Conservation (phyloP, 257 asterid species). For the Solanum bulbocastanum region DNA sequence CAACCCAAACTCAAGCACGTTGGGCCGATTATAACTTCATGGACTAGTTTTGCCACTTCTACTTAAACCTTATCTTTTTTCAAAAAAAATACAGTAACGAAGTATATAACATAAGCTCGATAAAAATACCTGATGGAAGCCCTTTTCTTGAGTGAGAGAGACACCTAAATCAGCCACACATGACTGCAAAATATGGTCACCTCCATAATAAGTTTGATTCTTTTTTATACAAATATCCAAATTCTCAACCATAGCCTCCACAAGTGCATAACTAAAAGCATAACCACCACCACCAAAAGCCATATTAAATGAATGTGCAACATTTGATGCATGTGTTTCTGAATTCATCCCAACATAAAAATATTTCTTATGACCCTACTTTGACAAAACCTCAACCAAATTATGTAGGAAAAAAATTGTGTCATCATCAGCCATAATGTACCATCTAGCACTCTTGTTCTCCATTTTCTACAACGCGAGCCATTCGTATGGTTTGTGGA, state of each 20-base stretch:
- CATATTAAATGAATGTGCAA: slow-evolving; percentile 29
- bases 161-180: slow-evolving; percentile 48
- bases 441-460: slow-evolving; percentile 23
- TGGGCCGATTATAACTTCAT: not conserved
- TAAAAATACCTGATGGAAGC: slow-evolving; percentile 36
- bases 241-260: slow-evolving; percentile 36
- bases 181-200: slow-evolving; percentile 35
- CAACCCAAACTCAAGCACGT: fast-evolving
- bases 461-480: slow-evolving; percentile 13
- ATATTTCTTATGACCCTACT: slow-evolving; percentile 34
- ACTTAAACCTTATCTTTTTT: not conserved
- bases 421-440: slow-evolving; percentile 42
- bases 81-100: not conserved
- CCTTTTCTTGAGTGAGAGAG: slow-evolving; percentile 29
- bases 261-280: slow-evolving; percentile 43
- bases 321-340: slow-evolving; percentile 24
- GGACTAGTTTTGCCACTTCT: not conserved
- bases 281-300: slow-evolving; percentile 31
- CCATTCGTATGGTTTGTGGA: slow-evolving; percentile 15
- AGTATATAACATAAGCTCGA: not conserved
- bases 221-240: slow-evolving; percentile 37
- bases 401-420: slow-evolving; percentile 32
- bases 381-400: slow-evolving; percentile 24
- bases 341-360: slow-evolving; percentile 41
- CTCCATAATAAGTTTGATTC: slow-evolving; percentile 21